A percentile compares a stretch with the other conserved stretches of the same genome.
These are phyloP conservation scores for Domatiomyces catenatus DNA, from an alignment of 2,329 filamentous ascomycete genomes.

Conservation along the genomic window DNA sequence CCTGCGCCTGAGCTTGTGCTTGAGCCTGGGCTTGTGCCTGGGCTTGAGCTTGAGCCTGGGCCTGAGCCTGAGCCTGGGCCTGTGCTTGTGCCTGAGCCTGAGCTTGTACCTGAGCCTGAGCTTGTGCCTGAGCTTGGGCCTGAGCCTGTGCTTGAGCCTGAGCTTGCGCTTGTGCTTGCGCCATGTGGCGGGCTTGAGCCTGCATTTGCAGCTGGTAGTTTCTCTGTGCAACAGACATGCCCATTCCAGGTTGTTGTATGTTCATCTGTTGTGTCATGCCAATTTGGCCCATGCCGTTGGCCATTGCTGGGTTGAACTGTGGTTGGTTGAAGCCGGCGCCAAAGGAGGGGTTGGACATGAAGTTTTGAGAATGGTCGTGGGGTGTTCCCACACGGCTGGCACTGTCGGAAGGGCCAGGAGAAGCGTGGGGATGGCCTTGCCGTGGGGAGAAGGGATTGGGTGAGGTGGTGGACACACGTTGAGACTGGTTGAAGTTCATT, in stretches of 20 bases:
- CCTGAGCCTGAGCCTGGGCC: slow-evolving; percentile 63
- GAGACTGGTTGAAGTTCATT: slow-evolving; percentile 53
- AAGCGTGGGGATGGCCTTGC: slow-evolving; percentile 57
- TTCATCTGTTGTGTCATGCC: slow-evolving; percentile 35
- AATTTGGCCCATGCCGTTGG: slow-evolving; percentile 25
- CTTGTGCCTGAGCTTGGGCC: slow-evolving; percentile 63
- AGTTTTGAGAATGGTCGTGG: slow-evolving; percentile 47
- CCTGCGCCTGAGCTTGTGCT: slow-evolving; percentile 6
- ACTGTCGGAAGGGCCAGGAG: slow-evolving; percentile 62
- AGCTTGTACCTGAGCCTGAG: slow-evolving; percentile 61
- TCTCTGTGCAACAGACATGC: slow-evolving; percentile 57
- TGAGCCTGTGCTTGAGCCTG: slow-evolving; percentile 41
- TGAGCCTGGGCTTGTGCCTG: slow-evolving; percentile 24
- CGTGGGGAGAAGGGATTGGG: slow-evolving; percentile 81
- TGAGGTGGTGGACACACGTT: slow-evolving; percentile 78
- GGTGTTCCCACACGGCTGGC: slow-evolving; percentile 50
- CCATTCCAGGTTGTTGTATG: slow-evolving; percentile 37
- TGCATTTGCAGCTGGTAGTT: slow-evolving; percentile 74
- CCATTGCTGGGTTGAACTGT: slow-evolving; percentile 30
- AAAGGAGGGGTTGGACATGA: slow-evolving; percentile 38
- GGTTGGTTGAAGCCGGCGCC: slow-evolving; percentile 24
- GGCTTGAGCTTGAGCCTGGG: slow-evolving; percentile 61
- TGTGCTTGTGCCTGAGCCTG: slow-evolving; percentile 41
- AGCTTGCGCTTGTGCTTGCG: slow-evolving; percentile 51
- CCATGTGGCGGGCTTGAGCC: slow-evolving; percentile 52